Evolutionary conservation across 2,329 filamentous ascomycete species (phyloP), one percentile per base, ranked within the genome.

Genomic region (Nectriaceae sp.): DNA sequence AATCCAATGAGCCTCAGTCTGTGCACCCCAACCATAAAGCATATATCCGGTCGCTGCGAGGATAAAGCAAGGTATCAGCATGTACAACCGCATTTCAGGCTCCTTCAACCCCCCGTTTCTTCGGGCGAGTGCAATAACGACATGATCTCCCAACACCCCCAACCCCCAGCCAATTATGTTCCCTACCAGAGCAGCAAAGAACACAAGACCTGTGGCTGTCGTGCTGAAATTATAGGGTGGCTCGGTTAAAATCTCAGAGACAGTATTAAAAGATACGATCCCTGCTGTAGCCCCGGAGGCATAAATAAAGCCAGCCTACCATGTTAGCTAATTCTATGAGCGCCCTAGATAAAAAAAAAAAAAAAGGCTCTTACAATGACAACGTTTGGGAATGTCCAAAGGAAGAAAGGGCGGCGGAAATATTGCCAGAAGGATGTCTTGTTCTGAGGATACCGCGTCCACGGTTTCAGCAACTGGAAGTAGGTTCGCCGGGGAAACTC

Each of bases 21-120:
- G 37, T 6, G 44, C 44, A 21, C 44, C 44, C 44, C 44, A 46
- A 8, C 44, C 44, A 20, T 46, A 46, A n/a, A 46, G 44, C 29
- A 46, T 40, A 16, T 46, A 46, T 11, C 43, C 43, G 21, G 20
- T 4, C 15, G 19, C 36, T 15, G 43, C 43, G n/a, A 38, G 40
- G 19, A 40, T 4, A 22, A 46, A 46, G 36, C 43, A 46, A 11
- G 36, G 43, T 3, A 46, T 15, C 18, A 46, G 43, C 43, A 46
- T 46, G 18, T 38, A 46, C 6, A 46, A 11, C 8, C 43, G 43
- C 43, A 46, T 46, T 36, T 46, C 43, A 22, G 43, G 43, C 31
- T 46, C 43, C 19, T 38, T 33, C 21, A 46, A n/a, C 3, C 43
- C 43, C 3, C 37, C 43, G 15, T 46, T 46, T 8, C 36, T 35